Percentiles rank a stretch among this genome's conserved stretches.
Evolutionary conservation across 208 protist genomes (phyloP).

Genomic region (Trypanosomatidae sp.): DNA sequence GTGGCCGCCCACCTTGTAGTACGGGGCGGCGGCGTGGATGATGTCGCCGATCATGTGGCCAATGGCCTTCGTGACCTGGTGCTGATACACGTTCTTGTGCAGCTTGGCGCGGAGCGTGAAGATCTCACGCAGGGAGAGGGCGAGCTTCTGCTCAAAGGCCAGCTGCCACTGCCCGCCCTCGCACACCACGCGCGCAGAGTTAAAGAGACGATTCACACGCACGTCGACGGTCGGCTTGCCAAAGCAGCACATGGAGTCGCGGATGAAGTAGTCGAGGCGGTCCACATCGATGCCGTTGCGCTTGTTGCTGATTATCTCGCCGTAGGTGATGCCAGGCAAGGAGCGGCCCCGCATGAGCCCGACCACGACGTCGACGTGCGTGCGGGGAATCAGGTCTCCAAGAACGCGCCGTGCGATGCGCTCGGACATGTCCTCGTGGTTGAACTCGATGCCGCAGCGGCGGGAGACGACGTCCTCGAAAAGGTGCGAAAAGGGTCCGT

Average conservation of each 20-base stretch:
- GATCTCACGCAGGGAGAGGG: slow-evolving; percentile 93
- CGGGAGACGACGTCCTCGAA: slow-evolving; percentile 93
- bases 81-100: slow-evolving; percentile 96
- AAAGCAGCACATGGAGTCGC: slow-evolving; percentile 93
- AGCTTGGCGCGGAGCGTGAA: slow-evolving; percentile 95
- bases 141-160: slow-evolving; percentile 69
- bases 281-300: slow-evolving; percentile 97
- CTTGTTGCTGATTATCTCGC: slow-evolving; percentile 88
- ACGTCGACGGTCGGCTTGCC: slow-evolving; percentile 88
- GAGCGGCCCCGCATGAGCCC: slow-evolving; percentile 60
- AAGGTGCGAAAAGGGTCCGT: slow-evolving; percentile 96
- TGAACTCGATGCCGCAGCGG: slow-evolving; percentile 65
- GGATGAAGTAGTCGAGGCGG: slow-evolving; percentile 96
- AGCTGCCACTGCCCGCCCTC: slow-evolving; percentile 87
- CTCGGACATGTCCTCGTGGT: slow-evolving; percentile 89
- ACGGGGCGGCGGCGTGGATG: slow-evolving; percentile 74
- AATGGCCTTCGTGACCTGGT: slow-evolving; percentile 92
- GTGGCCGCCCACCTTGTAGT: slow-evolving; percentile 69
- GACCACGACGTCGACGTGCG: slow-evolving; percentile 65
- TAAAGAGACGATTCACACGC: slow-evolving; percentile 81
- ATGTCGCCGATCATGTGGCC: slow-evolving; percentile 96
- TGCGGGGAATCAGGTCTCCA: slow-evolving; percentile 32
- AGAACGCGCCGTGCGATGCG: slow-evolving; percentile 62
- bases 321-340: slow-evolving; percentile 42
- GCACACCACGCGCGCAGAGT: slow-evolving; percentile 79